Base-by-base conservation (phyloP, 306 rosid species). In the Dalbergia oliveri region DNA sequence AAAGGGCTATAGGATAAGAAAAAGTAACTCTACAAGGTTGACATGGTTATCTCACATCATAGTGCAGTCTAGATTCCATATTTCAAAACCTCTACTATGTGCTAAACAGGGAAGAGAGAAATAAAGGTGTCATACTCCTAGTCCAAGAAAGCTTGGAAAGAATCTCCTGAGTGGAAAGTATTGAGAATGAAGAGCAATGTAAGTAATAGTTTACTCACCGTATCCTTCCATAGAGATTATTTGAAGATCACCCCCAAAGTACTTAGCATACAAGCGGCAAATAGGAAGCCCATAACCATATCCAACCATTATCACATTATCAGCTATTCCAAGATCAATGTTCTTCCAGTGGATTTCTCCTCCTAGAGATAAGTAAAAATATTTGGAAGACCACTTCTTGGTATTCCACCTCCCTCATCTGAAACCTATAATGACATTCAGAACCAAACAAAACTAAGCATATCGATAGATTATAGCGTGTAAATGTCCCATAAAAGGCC, bases 171-270 rank as follows among this genome's bases (percentile, higher is more conserved):
- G 56, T 60, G 50, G 35, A 41, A 69, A 18, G 12, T 21, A 59
- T 56, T n/a, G 21, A 16, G 16, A 37, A 64, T 53, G 72, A 43
- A 56, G 72, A 16, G 8, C 2, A 43, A 75, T 8, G 14, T 15
- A 4, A 19, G 76, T 64, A 63, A 51, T 49, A 23, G 45, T 19
- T 33, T 59, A 84, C 88, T 86, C 59, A 92, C 97, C 97, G 58
- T 92, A 92, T 87, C 97, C 97, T 85, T 92, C 97, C 97, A 92
- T 90, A 5, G 97, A 92, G 81, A 88, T 86, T 5, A 90, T 84
- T 83, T 92, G 97, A 81, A 92, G 87, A 78, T 90, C 97, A 60
- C 97, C 97, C 11, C 97, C 97, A 70, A 91, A 91, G 57, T 91
- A 91, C 68, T 89, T 86, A 19, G 97, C 97, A 75, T 91, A 91